Percentiles rank a stretch among this genome's conserved stretches.
phyloP scores from a whole-genome alignment of 106 monocot genomes.

The Acorus calamus region DNA sequence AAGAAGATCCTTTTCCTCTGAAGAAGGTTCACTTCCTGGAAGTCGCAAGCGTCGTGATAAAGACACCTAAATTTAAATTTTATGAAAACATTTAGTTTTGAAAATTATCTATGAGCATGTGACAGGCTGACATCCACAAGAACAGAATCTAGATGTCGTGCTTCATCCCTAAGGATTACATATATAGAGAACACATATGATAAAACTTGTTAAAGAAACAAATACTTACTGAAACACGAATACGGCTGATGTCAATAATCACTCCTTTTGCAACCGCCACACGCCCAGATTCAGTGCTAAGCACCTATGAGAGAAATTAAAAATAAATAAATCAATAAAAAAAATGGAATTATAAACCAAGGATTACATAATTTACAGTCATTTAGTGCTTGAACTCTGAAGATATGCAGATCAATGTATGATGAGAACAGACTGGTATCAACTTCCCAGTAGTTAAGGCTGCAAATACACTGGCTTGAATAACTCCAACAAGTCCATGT shows the following conservation, averaged over 20 bases:
- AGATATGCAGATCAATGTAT: too few species aligned
- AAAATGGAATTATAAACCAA: too few species aligned
- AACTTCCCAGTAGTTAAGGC: too few species aligned
- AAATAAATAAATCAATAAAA: background rate
- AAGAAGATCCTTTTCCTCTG: slow-evolving; percentile 25
- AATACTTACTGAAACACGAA: slow-evolving; percentile 49
- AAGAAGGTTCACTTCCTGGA: slow-evolving; percentile 38
- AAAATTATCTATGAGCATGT: background rate
- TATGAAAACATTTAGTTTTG: background rate
- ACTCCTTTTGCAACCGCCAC: slow-evolving; percentile 70
- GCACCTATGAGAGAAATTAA: slow-evolving; percentile 34
- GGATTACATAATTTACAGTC: too few species aligned
- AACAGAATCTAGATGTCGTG: too few species aligned
- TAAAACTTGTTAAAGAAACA: background rate
- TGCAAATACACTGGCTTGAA: too few species aligned
- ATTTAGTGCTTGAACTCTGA: too few species aligned
- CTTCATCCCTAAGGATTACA: background rate
- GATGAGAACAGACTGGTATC: too few species aligned
- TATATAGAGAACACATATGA: background rate
- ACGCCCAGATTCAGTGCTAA: slow-evolving; percentile 70
- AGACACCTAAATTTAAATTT: slow-evolving; percentile 42
- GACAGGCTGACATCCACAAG: too few species aligned
- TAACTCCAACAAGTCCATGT: too few species aligned
- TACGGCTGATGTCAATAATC: slow-evolving; percentile 35
- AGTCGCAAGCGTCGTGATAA: slow-evolving; percentile 58